Conservation (phyloP, 1,139 yeast species). For the Sugiyamaella paludigena region DNA sequence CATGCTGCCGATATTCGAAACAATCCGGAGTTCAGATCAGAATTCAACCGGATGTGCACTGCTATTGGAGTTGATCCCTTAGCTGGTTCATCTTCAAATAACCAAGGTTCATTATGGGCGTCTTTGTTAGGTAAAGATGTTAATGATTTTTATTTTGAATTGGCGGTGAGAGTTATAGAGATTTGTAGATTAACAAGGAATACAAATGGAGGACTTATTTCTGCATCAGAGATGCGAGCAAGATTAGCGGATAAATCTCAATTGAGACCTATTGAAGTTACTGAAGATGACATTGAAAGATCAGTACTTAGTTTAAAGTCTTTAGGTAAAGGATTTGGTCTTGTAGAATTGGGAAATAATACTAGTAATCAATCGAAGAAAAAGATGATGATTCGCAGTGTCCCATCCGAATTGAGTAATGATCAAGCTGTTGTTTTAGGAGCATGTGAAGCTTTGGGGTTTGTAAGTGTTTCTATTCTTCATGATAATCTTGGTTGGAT, state of each 20-base stretch:
- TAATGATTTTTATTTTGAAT: conserved; percentile 60
- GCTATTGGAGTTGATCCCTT: conserved; percentile 85
- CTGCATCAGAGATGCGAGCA: conserved; percentile 55
- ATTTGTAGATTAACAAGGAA: conserved; percentile 67
- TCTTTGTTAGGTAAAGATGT: conserved; percentile 41
- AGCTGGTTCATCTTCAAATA: conserved; percentile 46
- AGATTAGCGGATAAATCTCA: conserved; percentile 33
- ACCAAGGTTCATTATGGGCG: conserved; percentile 38
- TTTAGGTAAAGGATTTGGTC: conserved; percentile 49
- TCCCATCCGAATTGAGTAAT: conserved; percentile 51
- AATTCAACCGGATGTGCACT: conserved; percentile 71
- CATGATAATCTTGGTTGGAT: conserved; percentile 77
- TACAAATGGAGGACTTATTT: conserved; percentile 75
- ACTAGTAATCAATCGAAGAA: no score
- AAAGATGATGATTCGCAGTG: conserved; percentile 45
- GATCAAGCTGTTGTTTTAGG: conserved; percentile 74
- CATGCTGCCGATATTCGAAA: conserved; percentile 64
- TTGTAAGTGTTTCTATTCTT: conserved; percentile 60
- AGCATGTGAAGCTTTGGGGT: conserved; percentile 70
- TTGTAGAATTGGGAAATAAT: conserved; percentile 40
- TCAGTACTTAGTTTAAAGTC: conserved; percentile 45
- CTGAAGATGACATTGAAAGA: conserved; percentile 48
- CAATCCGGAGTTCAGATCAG: conserved; percentile 62
- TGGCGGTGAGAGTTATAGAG: conserved; percentile 72
- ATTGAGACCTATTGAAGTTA: conserved; percentile 37